phyloP scores from a whole-genome alignment of 371 early-diverging fungal genomes.

The Rhizopus microsporus region DNA sequence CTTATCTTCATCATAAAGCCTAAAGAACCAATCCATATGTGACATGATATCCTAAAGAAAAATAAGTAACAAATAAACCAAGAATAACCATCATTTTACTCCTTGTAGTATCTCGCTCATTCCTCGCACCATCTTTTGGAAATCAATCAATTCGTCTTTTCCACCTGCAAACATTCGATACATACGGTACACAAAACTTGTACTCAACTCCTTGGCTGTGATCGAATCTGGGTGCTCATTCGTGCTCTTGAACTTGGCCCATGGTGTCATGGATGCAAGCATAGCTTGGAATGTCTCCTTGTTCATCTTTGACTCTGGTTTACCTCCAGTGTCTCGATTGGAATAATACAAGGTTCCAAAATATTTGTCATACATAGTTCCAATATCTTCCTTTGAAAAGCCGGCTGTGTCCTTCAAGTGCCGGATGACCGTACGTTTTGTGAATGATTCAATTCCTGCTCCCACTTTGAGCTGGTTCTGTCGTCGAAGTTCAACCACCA shows the following conservation, averaged over 20 bases:
- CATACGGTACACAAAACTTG: constrained; percentile 40
- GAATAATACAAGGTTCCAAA: constrained; percentile 83
- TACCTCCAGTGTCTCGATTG: constrained; percentile 31
- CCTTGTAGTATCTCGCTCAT: constrained; percentile 76
- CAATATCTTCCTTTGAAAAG: constrained; percentile 85
- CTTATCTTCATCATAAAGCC: constrained; percentile 71
- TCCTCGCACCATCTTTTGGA: constrained; percentile 75
- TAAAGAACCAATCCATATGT: constrained; percentile 77
- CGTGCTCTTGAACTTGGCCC: constrained; percentile 33
- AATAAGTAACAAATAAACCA: background rate
- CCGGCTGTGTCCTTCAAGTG: constrained; percentile 73
- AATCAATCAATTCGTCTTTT: constrained; percentile 51
- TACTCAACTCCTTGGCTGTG: constrained; percentile 13
- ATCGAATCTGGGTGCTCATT: constrained; percentile 16
- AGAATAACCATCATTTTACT: constrained; percentile 12
- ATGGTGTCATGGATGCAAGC: constrained; percentile 34
- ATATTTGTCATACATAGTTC: constrained; percentile 88
- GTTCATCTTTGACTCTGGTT: constrained; percentile 37
- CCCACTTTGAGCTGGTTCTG: constrained; percentile 90
- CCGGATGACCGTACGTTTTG: constrained; percentile 86
- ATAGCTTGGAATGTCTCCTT: constrained; percentile 36
- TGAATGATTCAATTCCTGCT: constrained; percentile 90
- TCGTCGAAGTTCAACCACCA: constrained; percentile 80
- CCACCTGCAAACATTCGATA: constrained; percentile 49
- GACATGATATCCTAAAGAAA: constrained; percentile 65